Evolutionary conservation across 2,329 filamentous ascomycete genomes (phyloP).

Genomic region (Fusarium secorum): DNA sequence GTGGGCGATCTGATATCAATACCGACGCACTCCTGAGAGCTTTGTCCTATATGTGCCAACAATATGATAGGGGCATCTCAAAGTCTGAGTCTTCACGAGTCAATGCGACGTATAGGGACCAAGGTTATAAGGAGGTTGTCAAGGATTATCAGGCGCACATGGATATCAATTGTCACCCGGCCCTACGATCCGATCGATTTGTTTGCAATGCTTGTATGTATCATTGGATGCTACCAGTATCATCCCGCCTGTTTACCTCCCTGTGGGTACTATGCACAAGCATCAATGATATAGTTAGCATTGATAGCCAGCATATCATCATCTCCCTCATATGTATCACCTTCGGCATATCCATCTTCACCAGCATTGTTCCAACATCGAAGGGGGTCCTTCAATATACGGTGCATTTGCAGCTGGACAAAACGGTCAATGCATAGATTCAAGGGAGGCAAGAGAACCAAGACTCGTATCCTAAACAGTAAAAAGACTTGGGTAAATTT

Average conservation of each 20-base stretch:
- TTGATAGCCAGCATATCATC: neutral
- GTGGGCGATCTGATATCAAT: neutral
- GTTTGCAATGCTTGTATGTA: neutral
- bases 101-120: neutral
- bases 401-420: neutral
- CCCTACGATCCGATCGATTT: conserved; percentile 2
- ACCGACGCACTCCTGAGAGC: neutral
- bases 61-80: conserved; percentile 1
- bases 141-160: neutral
- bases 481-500: neutral
- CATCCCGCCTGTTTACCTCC: neutral
- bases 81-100: neutral
- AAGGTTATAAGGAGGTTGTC: neutral
- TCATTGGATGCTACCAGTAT: neutral
- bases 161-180: neutral
- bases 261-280: neutral
- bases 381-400: neutral
- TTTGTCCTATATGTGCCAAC: neutral
- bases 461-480: neutral
- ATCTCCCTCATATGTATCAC: neutral
- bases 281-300: neutral
- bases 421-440: neutral
- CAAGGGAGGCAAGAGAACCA: neutral
- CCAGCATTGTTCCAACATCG: neutral
- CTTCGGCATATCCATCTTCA: neutral